A percentile compares a stretch with the other conserved stretches of the same genome.
Conservation (phyloP, 345 rosid genomes). For the Tarenaya hassleriana region DNA sequence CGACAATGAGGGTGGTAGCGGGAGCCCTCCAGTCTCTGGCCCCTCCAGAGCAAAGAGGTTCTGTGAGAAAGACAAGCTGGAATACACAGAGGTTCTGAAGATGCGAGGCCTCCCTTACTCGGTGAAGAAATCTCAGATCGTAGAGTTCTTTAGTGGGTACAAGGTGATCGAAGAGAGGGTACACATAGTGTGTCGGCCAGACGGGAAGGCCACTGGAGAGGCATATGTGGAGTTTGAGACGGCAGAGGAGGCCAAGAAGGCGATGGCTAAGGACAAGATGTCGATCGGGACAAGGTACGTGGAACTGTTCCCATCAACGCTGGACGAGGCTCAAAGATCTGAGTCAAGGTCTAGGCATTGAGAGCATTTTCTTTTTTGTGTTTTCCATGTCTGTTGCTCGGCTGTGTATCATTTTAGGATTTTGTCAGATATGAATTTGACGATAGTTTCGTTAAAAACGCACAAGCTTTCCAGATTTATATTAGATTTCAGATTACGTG, state of each 20-base stretch:
- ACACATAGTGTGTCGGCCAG: conserved; percentile 81
- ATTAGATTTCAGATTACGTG: no score
- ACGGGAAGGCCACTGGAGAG: conserved; percentile 94
- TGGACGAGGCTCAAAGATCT: conserved; percentile 76
- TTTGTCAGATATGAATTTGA: neutral
- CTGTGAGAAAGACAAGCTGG: conserved; percentile 66
- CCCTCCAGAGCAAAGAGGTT: conserved; percentile 62
- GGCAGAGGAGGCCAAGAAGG: conserved; percentile 67
- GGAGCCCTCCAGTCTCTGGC: conserved; percentile 46
- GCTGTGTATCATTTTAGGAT: conserved; percentile 16
- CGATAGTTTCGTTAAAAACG: no score
- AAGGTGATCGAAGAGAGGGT: conserved; percentile 50
- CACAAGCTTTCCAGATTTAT: no score
- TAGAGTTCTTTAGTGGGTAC: conserved; percentile 64
- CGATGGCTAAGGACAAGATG: conserved; percentile 91
- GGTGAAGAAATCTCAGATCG: conserved; percentile 53
- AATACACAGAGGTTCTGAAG: conserved; percentile 72
- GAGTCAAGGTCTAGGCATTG: conserved; percentile 92
- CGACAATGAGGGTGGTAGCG: conserved; percentile 54
- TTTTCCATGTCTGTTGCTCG: no score
- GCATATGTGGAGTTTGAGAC: conserved; percentile 83
- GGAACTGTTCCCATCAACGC: conserved; percentile 79
- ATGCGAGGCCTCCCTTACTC: conserved; percentile 92
- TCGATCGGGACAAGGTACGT: conserved; percentile 79
- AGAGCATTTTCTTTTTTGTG: conserved; percentile 17